Conservation (phyloP, 495 filamentous ascomycete genomes). For the Penicillium bialowiezense region DNA sequence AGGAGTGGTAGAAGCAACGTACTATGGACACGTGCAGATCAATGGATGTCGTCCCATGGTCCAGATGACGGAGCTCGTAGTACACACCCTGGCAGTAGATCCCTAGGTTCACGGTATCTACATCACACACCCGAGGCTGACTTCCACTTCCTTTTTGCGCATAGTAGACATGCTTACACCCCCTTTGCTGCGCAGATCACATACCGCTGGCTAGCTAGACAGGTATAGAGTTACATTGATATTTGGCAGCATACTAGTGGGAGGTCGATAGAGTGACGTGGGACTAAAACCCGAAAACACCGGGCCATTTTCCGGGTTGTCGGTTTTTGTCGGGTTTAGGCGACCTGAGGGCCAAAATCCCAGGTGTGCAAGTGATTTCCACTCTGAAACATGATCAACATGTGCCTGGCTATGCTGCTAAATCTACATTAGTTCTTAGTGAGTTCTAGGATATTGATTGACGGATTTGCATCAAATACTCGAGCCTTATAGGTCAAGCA, state of each 20-base stretch:
- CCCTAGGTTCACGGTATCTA: too few relatives aligned
- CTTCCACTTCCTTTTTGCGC: background rate
- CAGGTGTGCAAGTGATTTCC: too few relatives aligned
- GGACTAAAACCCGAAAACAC: background rate
- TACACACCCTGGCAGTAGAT: too few relatives aligned
- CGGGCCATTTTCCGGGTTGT: too few relatives aligned
- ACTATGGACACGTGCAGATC: too few relatives aligned
- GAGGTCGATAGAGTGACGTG: too few relatives aligned
- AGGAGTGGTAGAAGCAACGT: too few relatives aligned
- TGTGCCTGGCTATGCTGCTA: background rate
- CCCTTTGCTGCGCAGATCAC: background rate
- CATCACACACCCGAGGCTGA: background rate
- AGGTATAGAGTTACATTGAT: background rate
- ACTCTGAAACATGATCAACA: too few relatives aligned
- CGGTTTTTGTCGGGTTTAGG: too few relatives aligned
- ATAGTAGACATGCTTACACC: background rate
- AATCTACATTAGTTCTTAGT: background rate
- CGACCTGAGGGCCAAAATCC: too few relatives aligned
- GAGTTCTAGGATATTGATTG: background rate
- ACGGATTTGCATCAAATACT: background rate
- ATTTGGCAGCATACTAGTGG: too few relatives aligned
- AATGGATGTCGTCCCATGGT: background rate
- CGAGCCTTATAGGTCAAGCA: background rate
- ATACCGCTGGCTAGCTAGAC: background rate
- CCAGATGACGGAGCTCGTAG: background rate